Evolutionary conservation across 768 basidiomycete species (phyloP), one percentile per base, ranked within the genome.

Genomic region (Hydnomerulius pinastri): DNA sequence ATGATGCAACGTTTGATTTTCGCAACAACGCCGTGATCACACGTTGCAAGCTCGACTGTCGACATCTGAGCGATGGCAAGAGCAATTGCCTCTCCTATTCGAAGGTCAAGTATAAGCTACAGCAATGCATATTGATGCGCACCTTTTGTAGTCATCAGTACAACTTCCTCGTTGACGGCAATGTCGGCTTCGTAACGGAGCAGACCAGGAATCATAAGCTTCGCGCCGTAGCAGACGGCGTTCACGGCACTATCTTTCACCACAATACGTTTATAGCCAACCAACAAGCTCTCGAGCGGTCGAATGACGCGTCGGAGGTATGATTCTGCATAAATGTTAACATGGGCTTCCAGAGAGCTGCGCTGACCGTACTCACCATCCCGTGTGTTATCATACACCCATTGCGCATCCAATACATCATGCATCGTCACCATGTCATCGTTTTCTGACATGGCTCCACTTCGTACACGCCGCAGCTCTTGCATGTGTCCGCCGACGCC

Each of bases 401-500:
- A 99, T 63, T 98, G 97, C 11, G 97, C 97, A 69, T 99, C 97
- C 73, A 99, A 74, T 24, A 99, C 96, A 67, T 99, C 97, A 72
- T 99, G 97, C 97, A 99, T 99, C 18, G 96, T 95, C 53, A 98
- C 97, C 63, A 98, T 93, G 60, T 94, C 94, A 66, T 98, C 96
- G 66, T 92, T 94, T 75, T 99, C 97, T 42, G 89, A 91, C 82
- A 98, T 87, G 42, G 95, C 96, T 62, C 97, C 97, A 66, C 88
- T 92, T 57, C 97, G 77, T 12, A 98, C 96, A 61, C 97, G 77
- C 60, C 97, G 80, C 51, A 99, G 79, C 69, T 99, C 97, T 73
- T 99, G 96, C 97, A 99, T 99, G 71, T 99, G 97, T n/a, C 95
- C 97, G 20, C 97, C 97, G 24, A 98, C 96, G 54, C 97, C 97